Conservation (phyloP, 139 green algal species). For the Tetraselmis chui region DNA sequence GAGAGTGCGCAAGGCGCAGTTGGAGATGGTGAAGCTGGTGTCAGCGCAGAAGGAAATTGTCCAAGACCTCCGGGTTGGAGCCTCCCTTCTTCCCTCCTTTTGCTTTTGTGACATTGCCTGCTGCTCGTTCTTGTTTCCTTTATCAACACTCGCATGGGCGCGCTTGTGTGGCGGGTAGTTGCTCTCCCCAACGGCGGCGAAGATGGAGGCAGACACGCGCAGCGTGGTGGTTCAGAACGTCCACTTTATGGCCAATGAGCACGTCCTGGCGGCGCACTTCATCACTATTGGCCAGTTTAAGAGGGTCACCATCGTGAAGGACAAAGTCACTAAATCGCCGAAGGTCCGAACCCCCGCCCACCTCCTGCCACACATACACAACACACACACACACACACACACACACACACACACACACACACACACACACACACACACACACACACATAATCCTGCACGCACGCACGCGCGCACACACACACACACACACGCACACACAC, state of each 20-base stretch:
- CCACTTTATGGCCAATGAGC: constrained; percentile 11
- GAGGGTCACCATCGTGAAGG: constrained; percentile 13
- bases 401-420: too few relatives aligned
- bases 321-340: neutral
- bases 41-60: neutral
- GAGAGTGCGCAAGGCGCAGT: neutral
- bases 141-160: neutral
- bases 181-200: neutral
- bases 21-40: neutral
- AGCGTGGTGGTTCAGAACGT: constrained; percentile 23
- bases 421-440: too few relatives aligned
- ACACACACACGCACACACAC: too few relatives aligned
- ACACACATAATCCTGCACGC: too few relatives aligned
- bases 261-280: constrained; percentile 23
- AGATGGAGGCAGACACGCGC: constrained; percentile 3
- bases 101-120: too few relatives aligned
- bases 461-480: too few relatives aligned
- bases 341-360: neutral
- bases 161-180: neutral
- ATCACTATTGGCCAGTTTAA: constrained; percentile 3
- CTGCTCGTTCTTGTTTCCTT: too few relatives aligned
- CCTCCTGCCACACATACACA: too few relatives aligned
- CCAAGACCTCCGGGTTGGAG: neutral
- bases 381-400: too few relatives aligned
- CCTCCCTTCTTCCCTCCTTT: neutral